These are phyloP conservation scores for Trametes sanguinea DNA, from an alignment of 768 basidiomycete species.

Conservation along the genomic window DNA sequence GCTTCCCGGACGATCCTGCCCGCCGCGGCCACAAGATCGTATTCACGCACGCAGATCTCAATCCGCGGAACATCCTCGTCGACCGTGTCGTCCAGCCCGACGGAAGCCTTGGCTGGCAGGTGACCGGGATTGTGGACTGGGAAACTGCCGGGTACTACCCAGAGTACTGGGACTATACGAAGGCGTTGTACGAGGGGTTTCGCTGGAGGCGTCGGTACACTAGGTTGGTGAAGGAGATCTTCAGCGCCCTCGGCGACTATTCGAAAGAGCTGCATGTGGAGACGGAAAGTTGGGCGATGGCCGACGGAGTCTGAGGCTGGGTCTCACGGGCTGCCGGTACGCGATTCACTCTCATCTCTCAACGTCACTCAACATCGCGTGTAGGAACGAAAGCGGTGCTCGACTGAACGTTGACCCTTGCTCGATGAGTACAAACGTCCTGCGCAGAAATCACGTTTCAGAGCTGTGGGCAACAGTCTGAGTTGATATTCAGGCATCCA, in stretches of 20 bases:
- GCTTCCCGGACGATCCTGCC: neutral
- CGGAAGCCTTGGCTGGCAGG: constrained; percentile 1
- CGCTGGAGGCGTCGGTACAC: neutral
- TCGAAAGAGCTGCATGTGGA: neutral
- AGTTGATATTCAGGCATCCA: no score
- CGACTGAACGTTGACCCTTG: no score
- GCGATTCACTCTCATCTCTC: no score
- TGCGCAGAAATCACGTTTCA: no score
- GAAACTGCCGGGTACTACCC: constrained; percentile 29
- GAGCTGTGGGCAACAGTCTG: no score
- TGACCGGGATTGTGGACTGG: constrained; percentile 30
- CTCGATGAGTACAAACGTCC: no score
- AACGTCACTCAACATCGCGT: no score
- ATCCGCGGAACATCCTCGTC: constrained; percentile 28
- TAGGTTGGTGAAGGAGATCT: neutral
- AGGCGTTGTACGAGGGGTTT: neutral
- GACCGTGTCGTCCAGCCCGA: neutral
- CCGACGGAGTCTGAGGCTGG: neutral
- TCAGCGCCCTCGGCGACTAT: neutral
- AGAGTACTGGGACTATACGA: constrained; percentile 29
- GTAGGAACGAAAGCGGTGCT: no score
- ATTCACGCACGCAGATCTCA: constrained; percentile 30
- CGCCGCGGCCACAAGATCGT: constrained; percentile 1
- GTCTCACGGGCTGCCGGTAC: no score
- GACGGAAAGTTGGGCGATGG: neutral